Evolutionary conservation across 192 early-diverging fungal species (phyloP).

Genomic region (Linnemannia elongata): DNA sequence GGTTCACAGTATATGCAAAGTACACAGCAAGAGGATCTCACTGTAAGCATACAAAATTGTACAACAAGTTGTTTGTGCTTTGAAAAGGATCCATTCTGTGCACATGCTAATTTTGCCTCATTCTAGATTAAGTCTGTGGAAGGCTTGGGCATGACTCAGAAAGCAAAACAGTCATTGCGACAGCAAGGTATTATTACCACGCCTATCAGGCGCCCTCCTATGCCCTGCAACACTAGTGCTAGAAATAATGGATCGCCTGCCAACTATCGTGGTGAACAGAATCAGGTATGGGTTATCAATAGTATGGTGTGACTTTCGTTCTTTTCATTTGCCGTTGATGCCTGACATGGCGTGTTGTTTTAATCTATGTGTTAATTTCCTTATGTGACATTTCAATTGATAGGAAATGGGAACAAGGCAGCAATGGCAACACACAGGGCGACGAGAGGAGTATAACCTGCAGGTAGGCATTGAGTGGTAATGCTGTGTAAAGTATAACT

Average conservation of each 20-base stretch:
- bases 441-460: too few relatives aligned
- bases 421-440: too few relatives aligned
- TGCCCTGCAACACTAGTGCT: background rate
- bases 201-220: background rate
- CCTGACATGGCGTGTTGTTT: too few relatives aligned
- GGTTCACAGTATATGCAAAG: background rate
- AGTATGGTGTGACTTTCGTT: too few relatives aligned
- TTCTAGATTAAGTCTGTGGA: background rate
- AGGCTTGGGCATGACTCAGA: background rate
- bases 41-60: background rate
- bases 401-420: too few relatives aligned
- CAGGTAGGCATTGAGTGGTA: constrained; percentile 1
- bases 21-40: background rate
- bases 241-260: constrained; percentile 4
- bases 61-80: background rate
- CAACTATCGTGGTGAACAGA: constrained; percentile 7
- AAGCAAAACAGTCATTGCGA: constrained; percentile 8
- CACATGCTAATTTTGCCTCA: background rate
- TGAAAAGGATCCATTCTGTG: background rate
- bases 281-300: background rate
- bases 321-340: too few relatives aligned
- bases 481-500: background rate
- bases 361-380: too few relatives aligned
- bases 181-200: background rate
- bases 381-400: too few relatives aligned